These are phyloP conservation scores for Phaffia tasmanica DNA, from an alignment of 768 basidiomycete genomes.

Conservation along the genomic window DNA sequence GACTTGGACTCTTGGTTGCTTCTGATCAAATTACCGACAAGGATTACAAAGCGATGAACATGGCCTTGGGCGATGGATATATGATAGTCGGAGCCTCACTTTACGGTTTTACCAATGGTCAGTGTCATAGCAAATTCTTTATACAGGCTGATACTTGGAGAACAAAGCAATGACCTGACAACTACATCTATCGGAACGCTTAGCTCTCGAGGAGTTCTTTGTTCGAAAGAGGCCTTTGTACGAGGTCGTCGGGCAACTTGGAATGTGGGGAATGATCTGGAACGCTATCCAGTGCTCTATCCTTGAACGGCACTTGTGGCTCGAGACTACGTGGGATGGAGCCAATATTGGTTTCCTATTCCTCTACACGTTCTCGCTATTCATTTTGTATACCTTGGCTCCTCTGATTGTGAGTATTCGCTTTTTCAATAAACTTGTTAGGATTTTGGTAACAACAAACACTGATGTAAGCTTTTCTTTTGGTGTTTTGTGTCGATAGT, in stretches of 20 bases:
- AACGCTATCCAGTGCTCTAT: conserved; percentile 62
- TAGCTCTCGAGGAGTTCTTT: conserved; percentile 57
- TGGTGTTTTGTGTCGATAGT: conserved; percentile 32
- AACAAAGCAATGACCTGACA: too few species aligned
- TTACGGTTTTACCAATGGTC: conserved; percentile 64
- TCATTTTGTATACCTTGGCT: conserved; percentile 72
- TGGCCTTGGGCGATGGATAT: conserved; percentile 70
- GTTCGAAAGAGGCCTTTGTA: conserved; percentile 69
- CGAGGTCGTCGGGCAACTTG: conserved; percentile 76
- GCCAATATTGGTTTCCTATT: conserved; percentile 50
- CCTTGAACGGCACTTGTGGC: conserved; percentile 60
- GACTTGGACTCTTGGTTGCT: conserved; percentile 66
- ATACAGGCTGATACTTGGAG: conserved; percentile 26
- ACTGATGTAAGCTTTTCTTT: too few species aligned
- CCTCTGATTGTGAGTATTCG: conserved; percentile 46
- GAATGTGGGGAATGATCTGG: conserved; percentile 72
- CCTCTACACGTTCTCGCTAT: conserved; percentile 59
- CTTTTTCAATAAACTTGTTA: too few species aligned
- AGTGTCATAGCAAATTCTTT: too few species aligned
- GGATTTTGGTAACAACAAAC: too few species aligned
- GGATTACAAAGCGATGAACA: conserved; percentile 53
- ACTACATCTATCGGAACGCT: too few species aligned
- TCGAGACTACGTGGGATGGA: conserved; percentile 58
- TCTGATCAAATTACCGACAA: conserved; percentile 70
- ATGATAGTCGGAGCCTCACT: conserved; percentile 77